These are phyloP conservation scores for Medicago arabica DNA, from an alignment of 306 rosid genomes.

Conservation along the genomic window DNA sequence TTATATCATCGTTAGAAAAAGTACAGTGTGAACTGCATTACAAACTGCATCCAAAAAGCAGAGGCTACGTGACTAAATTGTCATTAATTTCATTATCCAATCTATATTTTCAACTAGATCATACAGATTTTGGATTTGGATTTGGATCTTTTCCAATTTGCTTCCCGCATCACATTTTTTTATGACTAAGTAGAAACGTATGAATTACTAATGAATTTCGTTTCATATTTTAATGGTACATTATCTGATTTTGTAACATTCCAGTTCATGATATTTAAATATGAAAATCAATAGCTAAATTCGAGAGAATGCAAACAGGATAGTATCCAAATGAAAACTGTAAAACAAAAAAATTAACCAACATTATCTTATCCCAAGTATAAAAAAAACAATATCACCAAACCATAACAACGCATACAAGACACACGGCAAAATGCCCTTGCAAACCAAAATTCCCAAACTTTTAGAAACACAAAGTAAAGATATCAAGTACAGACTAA, in stretches of 20 bases:
- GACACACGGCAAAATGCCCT: constrained; percentile 32
- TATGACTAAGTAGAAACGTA: no score
- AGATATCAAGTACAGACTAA: constrained; percentile 44
- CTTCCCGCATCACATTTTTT: no score
- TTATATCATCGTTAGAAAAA: no score
- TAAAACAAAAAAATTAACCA: constrained; percentile 17
- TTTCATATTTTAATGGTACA: not conserved
- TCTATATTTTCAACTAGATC: not conserved
- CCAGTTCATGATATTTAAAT: not conserved
- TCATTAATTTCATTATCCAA: not conserved
- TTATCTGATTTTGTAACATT: not conserved
- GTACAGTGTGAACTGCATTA: no score
- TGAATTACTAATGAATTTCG: not conserved
- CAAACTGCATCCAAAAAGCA: no score
- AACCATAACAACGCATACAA: constrained; percentile 34
- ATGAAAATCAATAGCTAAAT: not conserved
- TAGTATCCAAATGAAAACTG: not conserved
- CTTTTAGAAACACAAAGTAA: constrained; percentile 26
- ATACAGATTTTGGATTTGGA: not conserved
- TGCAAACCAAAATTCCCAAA: constrained; percentile 42
- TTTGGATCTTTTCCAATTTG: not conserved
- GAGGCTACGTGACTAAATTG: not conserved
- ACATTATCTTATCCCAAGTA: constrained; percentile 14
- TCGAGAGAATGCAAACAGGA: not conserved
- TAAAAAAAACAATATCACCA: constrained; percentile 30